Evolutionary conservation across 805 yeast species (phyloP), one percentile per base, ranked within the genome.

Genomic region (Teunomyces atbi): DNA sequence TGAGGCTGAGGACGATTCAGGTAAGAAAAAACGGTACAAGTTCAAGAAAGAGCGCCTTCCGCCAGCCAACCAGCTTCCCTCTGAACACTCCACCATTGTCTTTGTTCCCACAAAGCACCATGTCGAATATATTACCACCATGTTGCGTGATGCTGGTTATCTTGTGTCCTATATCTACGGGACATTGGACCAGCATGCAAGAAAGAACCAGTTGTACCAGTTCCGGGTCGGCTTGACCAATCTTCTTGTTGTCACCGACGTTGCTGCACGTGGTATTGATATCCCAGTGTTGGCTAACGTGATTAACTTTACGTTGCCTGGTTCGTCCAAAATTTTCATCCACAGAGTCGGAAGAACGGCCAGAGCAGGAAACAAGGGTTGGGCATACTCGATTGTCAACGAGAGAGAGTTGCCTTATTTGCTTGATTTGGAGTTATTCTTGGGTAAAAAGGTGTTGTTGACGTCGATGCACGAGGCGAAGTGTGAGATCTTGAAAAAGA

Each of bases 331-430:
- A 66, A 86, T 92, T 48, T 94, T 94, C 66, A 80, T 94, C 46
- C 99, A 94, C 69, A 83, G 99, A 70, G 98, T 94, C 40, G 99
- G 99, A 66, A 84, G 99, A 78, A 94, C 99, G 39, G 99, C 99
- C 8, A 86, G 99, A 78, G 99, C 99, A 6, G 99, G 99, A 63
- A 86, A 89, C 63, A 82, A 79, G 56, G 99, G 99, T 61, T 90
- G 97, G 96, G 99, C 99, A 0, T 94, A 88, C 64, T 85, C 97
- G 2, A 81, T 94, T 49, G 85, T 91, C 6, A 77, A 83, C 47
- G 96, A 90, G 53, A 76, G 81, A 45, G 99, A 94, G 63, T 68
- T 92, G 47, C 96, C 99, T 8, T 94, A 92, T 57, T 66, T 94
- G 44, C 74, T 92, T 42, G 99, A 94, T 65, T 74, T 94, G 57